These are phyloP conservation scores for Pulveroboletus sp. DNA, from an alignment of 768 basidiomycete species.

Conservation along the genomic window DNA sequence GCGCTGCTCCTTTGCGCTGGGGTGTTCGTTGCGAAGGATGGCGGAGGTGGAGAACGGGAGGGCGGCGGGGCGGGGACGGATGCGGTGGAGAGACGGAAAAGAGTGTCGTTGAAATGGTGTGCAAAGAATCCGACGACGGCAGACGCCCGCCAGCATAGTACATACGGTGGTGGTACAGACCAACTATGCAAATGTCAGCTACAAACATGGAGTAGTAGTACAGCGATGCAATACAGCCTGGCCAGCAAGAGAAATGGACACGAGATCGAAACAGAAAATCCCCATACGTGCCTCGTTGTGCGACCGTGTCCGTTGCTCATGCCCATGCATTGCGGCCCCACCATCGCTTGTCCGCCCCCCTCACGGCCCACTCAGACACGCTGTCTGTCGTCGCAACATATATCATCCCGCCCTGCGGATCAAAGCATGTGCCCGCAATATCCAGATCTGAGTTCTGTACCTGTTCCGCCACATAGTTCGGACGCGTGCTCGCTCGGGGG, in stretches of 20 bases:
- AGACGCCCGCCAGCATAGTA: conserved; percentile 24
- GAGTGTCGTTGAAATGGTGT: conserved; percentile 4
- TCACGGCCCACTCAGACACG: conserved; percentile 75
- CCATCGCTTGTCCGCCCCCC: conserved; percentile 72
- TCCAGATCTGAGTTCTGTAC: conserved; percentile 36
- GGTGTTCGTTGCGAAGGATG: conserved; percentile 11
- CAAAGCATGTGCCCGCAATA: conserved; percentile 72
- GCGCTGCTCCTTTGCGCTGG: conserved; percentile 49
- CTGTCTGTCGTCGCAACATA: conserved; percentile 67
- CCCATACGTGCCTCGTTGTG: not conserved
- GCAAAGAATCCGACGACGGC: conserved; percentile 25
- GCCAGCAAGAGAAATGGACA: not conserved
- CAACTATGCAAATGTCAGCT: conserved; percentile 8
- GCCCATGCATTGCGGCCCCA: conserved; percentile 54
- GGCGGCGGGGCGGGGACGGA: not conserved
- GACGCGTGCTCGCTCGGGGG: conserved; percentile 17
- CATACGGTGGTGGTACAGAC: not conserved
- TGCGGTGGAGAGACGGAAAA: conserved; percentile 3
- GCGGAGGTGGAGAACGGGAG: conserved; percentile 17
- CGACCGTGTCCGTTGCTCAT: conserved; percentile 16
- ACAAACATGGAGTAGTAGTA: conserved; percentile 18
- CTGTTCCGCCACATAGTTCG: conserved; percentile 11
- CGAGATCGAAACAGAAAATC: conserved; percentile 10
- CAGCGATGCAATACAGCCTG: conserved; percentile 17
- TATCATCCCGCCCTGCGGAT: conserved; percentile 62